Evolutionary conservation across 768 basidiomycete genomes (phyloP).

Genomic region (Mycena galopus): DNA sequence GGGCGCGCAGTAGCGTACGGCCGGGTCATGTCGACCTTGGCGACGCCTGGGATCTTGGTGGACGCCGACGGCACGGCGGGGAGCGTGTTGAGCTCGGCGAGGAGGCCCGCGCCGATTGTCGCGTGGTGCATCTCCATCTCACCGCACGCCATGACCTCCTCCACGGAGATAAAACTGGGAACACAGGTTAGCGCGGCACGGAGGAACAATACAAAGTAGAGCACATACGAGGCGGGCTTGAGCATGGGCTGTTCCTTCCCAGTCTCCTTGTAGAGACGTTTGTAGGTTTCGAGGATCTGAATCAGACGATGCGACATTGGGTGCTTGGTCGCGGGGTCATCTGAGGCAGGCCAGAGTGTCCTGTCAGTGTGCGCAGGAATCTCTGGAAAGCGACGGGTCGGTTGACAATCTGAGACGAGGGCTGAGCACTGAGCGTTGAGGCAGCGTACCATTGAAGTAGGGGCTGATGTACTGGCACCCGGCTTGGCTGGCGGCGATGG

Average conservation of each 20-base stretch:
- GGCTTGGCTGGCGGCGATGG: slow-evolving; percentile 60
- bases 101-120: slow-evolving; percentile 23
- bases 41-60: slow-evolving; percentile 26
- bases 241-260: slow-evolving; percentile 51
- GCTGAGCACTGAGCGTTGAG: not conserved
- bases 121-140: slow-evolving; percentile 36
- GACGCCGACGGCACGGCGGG: slow-evolving; percentile 26
- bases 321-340: slow-evolving; percentile 49
- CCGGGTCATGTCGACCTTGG: slow-evolving; percentile 19
- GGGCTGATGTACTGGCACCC: slow-evolving; percentile 60
- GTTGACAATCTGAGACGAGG: not conserved
- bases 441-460: slow-evolving; percentile 59
- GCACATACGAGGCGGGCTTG: slow-evolving; percentile 19
- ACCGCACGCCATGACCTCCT: slow-evolving; percentile 34
- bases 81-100: slow-evolving; percentile 20
- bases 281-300: slow-evolving; percentile 40
- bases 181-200: not conserved
- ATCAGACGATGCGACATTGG: slow-evolving; percentile 49
- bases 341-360: slow-evolving; percentile 47
- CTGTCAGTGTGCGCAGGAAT: slow-evolving; percentile 52
- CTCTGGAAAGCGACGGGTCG: slow-evolving; percentile 39
- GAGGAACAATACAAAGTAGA: not conserved
- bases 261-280: slow-evolving; percentile 49
- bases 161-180: slow-evolving; percentile 30
- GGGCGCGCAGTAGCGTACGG: slow-evolving; percentile 18